These are phyloP conservation scores for Pseudopediastrum boryanum DNA, from an alignment of 139 green algal genomes.

Conservation along the genomic window DNA sequence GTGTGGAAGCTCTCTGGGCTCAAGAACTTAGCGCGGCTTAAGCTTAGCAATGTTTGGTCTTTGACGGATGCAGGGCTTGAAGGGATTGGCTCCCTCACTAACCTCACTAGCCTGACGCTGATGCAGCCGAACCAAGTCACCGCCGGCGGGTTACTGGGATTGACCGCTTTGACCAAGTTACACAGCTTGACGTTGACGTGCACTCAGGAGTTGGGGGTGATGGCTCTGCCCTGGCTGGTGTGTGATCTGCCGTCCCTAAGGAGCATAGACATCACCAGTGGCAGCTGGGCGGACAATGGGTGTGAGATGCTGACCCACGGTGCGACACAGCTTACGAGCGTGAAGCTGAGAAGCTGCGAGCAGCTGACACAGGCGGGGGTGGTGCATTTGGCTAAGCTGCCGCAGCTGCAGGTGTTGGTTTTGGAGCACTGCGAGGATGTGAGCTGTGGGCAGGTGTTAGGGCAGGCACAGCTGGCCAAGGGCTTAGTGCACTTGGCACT, in stretches of 20 bases:
- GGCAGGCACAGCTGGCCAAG: slow-evolving; percentile 21
- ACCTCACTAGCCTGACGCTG: not conserved
- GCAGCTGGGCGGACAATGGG: too few relatives aligned
- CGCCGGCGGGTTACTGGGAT: not conserved
- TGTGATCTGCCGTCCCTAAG: too few relatives aligned
- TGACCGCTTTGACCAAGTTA: slow-evolving; percentile 9
- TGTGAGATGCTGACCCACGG: too few relatives aligned
- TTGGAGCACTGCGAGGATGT: slow-evolving; percentile 26
- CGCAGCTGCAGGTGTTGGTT: not conserved
- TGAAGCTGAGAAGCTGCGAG: slow-evolving; percentile 27
- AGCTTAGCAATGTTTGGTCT: slow-evolving; percentile 28
- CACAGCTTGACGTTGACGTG: slow-evolving; percentile 9
- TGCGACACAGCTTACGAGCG: too few relatives aligned
- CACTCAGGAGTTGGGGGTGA: too few relatives aligned
- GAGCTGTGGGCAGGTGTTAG: not conserved
- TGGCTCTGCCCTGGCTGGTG: too few relatives aligned
- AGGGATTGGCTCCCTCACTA: not conserved
- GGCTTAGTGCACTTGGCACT: not conserved
- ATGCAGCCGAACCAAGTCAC: too few relatives aligned
- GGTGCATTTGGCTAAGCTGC: slow-evolving; percentile 20
- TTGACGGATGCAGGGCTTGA: slow-evolving; percentile 11
- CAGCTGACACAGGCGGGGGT: not conserved
- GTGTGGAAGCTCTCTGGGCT: slow-evolving; percentile 4
- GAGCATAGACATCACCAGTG: too few relatives aligned
- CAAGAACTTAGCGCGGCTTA: not conserved